Evolutionary conservation across 2,329 filamentous ascomycete species (phyloP).

Genomic region (Cordyceps pruinosa): DNA sequence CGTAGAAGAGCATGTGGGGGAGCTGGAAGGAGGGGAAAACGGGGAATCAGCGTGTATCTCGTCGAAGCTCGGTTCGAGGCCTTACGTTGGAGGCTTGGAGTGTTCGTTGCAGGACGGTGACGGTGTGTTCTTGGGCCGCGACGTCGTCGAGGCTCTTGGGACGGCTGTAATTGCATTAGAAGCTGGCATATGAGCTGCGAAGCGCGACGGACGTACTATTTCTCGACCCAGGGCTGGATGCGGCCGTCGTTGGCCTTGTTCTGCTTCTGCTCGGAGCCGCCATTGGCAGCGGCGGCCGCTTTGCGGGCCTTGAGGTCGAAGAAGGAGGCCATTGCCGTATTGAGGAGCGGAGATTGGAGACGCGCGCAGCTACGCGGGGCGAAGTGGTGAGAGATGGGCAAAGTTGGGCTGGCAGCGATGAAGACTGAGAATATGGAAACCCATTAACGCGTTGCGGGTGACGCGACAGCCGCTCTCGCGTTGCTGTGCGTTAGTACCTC

Average conservation of each 20-base stretch:
- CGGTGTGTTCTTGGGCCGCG: slow-evolving; percentile 93
- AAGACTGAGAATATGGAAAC: neutral
- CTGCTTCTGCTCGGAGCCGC: slow-evolving; percentile 55
- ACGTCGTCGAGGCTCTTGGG: slow-evolving; percentile 93
- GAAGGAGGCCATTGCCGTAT: slow-evolving; percentile 68
- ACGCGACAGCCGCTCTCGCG: slow-evolving; percentile 10
- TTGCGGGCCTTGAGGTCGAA: slow-evolving; percentile 93
- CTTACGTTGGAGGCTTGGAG: slow-evolving; percentile 84
- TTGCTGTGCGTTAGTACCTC: neutral
- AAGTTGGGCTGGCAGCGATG: neutral
- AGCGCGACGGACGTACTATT: slow-evolving; percentile 63
- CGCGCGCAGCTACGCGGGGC: neutral
- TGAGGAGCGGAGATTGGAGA: neutral
- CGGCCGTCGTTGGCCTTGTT: slow-evolving; percentile 53
- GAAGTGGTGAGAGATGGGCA: neutral
- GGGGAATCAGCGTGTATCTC: neutral
- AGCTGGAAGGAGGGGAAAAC: slow-evolving; percentile 54
- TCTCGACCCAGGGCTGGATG: slow-evolving; percentile 93
- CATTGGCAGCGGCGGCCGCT: slow-evolving; percentile 62
- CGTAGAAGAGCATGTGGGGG: slow-evolving; percentile 99
- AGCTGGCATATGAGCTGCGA: neutral
- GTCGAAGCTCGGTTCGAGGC: neutral
- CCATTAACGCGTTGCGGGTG: slow-evolving; percentile 11
- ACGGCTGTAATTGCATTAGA: slow-evolving; percentile 51
- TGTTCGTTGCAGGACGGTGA: slow-evolving; percentile 84